Conservation (phyloP, 225 moss, liverwort and hornwort species). For the Pseudisothecium myosuroides region DNA sequence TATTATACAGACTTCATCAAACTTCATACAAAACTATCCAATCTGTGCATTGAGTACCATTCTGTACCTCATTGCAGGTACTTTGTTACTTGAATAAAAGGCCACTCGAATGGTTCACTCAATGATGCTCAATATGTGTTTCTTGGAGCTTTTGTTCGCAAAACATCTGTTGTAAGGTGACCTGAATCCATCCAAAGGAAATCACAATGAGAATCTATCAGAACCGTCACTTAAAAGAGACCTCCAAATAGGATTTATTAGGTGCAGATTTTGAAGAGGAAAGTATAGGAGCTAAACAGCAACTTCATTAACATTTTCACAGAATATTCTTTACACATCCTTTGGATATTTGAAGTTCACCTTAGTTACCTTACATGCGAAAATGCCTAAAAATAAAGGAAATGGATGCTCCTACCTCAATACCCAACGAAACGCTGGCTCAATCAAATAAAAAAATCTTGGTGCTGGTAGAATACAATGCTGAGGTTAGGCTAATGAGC, state of each 20-base stretch:
- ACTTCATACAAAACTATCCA: neutral
- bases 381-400: neutral
- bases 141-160: neutral
- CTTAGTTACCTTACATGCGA: neutral
- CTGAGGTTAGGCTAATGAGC: neutral
- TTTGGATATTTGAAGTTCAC: neutral
- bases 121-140: neutral
- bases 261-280: neutral
- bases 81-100: neutral
- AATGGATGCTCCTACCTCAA: neutral
- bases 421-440: neutral
- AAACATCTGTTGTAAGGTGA: neutral
- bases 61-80: neutral
- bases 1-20: neutral
- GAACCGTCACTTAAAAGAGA: neutral
- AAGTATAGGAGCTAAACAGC: neutral
- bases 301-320: neutral
- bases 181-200: neutral
- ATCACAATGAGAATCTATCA: neutral
- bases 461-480: neutral
- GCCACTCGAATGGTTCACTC: neutral
- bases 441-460: neutral
- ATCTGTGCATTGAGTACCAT: neutral
- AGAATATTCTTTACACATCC: neutral
- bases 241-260: neutral